phyloP scores from a whole-genome alignment of 2,329 filamentous ascomycete genomes.

The Colletotrichum endophyticum region DNA sequence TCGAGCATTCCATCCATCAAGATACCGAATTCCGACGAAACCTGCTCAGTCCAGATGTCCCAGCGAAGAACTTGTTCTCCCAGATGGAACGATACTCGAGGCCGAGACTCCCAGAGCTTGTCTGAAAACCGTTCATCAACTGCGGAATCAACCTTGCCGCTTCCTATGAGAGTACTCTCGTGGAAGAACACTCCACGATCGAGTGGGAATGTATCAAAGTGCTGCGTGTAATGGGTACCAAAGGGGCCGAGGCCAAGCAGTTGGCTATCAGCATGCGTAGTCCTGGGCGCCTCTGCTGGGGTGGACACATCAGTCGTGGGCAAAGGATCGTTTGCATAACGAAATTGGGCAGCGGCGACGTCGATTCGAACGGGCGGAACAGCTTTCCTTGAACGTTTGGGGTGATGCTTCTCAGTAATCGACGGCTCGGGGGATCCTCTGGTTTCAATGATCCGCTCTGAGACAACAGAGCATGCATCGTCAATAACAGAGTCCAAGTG shows the following conservation, averaged over 20 bases:
- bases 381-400: slow-evolving; percentile 46
- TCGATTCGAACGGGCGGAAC: slow-evolving; percentile 50
- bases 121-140: slow-evolving; percentile 32
- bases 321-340: slow-evolving; percentile 58
- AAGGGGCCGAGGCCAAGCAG: slow-evolving; percentile 59
- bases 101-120: slow-evolving; percentile 32
- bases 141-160: slow-evolving; percentile 50
- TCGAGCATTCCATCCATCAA: slow-evolving; percentile 65
- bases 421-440: background rate
- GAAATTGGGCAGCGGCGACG: slow-evolving; percentile 55
- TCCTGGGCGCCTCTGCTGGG: slow-evolving; percentile 15
- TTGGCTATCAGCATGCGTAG: background rate
- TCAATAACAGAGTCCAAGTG: slow-evolving; percentile 4
- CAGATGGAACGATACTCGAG: slow-evolving; percentile 47
- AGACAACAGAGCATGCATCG: slow-evolving; percentile 3
- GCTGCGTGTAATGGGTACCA: slow-evolving; percentile 64
- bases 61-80: slow-evolving; percentile 56
- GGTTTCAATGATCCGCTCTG: background rate
- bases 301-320: slow-evolving; percentile 21
- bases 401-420: background rate
- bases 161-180: slow-evolving; percentile 62
- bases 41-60: slow-evolving; percentile 60
- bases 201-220: slow-evolving; percentile 68
- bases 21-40: slow-evolving; percentile 66
- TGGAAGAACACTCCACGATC: slow-evolving; percentile 63